Conservation (phyloP, 371 early-diverging fungal genomes). For the Mucor irregularis region DNA sequence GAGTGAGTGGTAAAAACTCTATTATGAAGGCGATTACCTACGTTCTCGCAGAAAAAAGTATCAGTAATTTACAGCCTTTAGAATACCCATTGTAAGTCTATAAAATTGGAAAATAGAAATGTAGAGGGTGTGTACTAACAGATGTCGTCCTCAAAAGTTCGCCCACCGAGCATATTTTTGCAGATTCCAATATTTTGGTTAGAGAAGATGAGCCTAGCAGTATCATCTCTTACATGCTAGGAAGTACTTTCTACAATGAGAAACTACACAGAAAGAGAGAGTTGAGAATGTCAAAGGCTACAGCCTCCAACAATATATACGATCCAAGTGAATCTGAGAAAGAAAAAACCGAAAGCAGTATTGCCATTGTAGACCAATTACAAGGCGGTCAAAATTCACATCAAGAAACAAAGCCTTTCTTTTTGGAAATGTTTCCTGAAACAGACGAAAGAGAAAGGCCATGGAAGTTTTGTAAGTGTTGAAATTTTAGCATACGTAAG, state of each 20-base stretch:
- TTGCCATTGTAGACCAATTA: neutral
- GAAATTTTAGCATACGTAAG: neutral
- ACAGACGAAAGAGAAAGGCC: constrained; percentile 29
- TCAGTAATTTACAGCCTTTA: constrained; percentile 66
- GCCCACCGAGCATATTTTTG: constrained; percentile 83
- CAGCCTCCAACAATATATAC: constrained; percentile 1
- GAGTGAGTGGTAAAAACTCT: constrained; percentile 48
- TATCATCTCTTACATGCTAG: constrained; percentile 85
- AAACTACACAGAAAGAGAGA: constrained; percentile 40
- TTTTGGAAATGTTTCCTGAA: constrained; percentile 27
- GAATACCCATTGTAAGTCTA: constrained; percentile 75
- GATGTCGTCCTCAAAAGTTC: constrained; percentile 31
- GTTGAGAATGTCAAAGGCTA: constrained; percentile 20
- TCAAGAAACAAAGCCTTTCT: constrained; percentile 14
- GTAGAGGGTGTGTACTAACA: neutral
- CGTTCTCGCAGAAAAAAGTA: constrained; percentile 69
- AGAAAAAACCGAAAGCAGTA: constrained; percentile 1
- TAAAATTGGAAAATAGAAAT: neutral
- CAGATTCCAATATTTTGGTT: constrained; percentile 80
- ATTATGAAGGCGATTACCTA: constrained; percentile 78
- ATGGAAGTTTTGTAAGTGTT: constrained; percentile 28
- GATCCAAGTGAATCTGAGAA: neutral
- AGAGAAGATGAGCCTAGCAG: constrained; percentile 94
- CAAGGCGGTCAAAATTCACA: neutral
- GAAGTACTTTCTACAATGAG: constrained; percentile 43